Percentiles rank a stretch among this genome's conserved stretches.
phyloP scores from a whole-genome alignment of 129 eudicot species.

The Flaveria robusta region DNA sequence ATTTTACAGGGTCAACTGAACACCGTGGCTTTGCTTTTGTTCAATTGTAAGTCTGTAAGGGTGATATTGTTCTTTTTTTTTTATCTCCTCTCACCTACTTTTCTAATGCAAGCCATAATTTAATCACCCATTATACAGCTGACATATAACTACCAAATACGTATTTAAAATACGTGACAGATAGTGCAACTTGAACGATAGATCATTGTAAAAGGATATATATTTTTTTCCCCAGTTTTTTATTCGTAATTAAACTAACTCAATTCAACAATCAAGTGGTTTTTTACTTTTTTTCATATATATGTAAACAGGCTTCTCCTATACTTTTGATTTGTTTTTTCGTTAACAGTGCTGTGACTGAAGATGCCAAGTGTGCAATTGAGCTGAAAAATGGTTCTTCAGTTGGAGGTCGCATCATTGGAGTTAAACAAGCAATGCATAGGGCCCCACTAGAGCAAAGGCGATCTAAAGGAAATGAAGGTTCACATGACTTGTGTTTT shows the following conservation, averaged over 20 bases:
- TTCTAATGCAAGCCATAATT: neutral
- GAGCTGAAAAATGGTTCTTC: conserved; percentile 81
- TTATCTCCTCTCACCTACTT: neutral
- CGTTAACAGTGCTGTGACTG: conserved; percentile 62
- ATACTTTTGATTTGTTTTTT: conserved; percentile 17
- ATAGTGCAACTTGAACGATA: neutral
- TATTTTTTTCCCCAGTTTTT: neutral
- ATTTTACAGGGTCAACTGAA: conserved; percentile 64
- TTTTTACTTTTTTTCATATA: neutral
- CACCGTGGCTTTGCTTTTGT: conserved; percentile 90
- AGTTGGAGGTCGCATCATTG: conserved; percentile 84
- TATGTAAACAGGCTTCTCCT: neutral
- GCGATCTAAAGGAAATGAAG: conserved; percentile 65
- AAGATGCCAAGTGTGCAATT: conserved; percentile 88
- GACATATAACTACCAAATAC: neutral
- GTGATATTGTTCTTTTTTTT: neutral
- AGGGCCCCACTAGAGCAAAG: conserved; percentile 93
- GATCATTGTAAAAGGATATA: neutral
- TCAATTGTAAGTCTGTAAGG: conserved; percentile 74
- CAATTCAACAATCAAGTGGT: neutral
- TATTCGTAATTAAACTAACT: neutral
- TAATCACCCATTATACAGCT: neutral
- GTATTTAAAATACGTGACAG: neutral
- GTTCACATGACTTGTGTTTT: conserved; percentile 34
- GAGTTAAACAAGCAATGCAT: conserved; percentile 79